Evolutionary conservation across 345 rosid genomes (phyloP), one percentile per base, ranked within the genome.

Genomic region (Populus davidiana): DNA sequence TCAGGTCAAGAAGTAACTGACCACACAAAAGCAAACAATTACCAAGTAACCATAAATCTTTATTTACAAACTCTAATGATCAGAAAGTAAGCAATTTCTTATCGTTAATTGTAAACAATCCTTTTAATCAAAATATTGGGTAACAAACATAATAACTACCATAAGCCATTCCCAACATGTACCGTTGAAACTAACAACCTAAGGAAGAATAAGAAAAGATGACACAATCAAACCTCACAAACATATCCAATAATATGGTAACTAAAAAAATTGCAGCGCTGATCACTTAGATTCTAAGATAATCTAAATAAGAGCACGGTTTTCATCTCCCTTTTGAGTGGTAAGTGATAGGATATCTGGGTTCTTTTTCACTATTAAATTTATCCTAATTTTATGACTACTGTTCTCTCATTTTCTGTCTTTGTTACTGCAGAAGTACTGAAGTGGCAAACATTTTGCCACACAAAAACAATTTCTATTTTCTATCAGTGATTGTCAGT

Each of bases 1-100:
- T 92, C 87, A 96, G 84, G 87, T 94, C 99, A 80, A 91, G 92
- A 78, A 96, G 97, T 87, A 96, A 85, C 99, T 96, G 89, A 67
- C 49, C 89, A 88, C 78, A 72, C 67, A 87, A 79, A 77, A 72
- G 54, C 86, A 88, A 80, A 21, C n/a, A 4, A 67, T 81, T 75
- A 72, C 27, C 68, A 49, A 54, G 33, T 65, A 74, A 76, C 38
- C 56, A 36, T 29, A 33, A 52, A 73, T 20, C 23, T 29, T 64
- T 66, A 59, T 62, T 23, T 47, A 5, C n/a, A 44, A 64, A 44
- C 62, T 29, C 33, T 18, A 49, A 50, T 4, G 23, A 50, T 49
- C 12, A 69, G 73, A 54, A 76, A 76, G 66, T 25, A 68, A 36
- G 36, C 29, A 38, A 67, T 52, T 21, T 56, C 25, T 21, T 2